phyloP scores from a whole-genome alignment of 2,329 filamentous ascomycete species.

The Exophiala sp. region DNA sequence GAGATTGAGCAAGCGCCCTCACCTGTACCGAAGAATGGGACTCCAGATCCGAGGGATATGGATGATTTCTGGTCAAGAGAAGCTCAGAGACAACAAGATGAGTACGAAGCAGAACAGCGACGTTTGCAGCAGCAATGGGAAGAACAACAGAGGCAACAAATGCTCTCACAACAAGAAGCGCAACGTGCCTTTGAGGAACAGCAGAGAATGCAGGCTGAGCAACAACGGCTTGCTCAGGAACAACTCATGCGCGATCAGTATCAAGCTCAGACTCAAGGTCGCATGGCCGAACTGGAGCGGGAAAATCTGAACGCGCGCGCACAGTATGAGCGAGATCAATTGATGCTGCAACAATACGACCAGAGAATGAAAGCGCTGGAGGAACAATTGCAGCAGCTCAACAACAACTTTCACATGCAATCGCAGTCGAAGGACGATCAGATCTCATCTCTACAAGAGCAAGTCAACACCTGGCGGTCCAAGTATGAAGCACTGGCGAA shows the following conservation, averaged over 20 bases:
- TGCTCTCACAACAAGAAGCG: conserved; percentile 77
- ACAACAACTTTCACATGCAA: conserved; percentile 80
- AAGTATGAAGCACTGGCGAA: conserved; percentile 98
- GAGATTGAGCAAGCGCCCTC: conserved; percentile 69
- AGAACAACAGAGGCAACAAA: conserved; percentile 73
- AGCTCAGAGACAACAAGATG: conserved; percentile 82
- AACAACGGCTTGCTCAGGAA: conserved; percentile 87
- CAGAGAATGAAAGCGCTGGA: conserved; percentile 90
- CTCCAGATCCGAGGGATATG: conserved; percentile 84
- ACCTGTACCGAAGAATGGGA: conserved; percentile 62
- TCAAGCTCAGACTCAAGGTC: conserved; percentile 89
- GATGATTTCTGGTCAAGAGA: conserved; percentile 98
- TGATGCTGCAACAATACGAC: conserved; percentile 96
- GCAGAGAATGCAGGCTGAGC: conserved; percentile 79
- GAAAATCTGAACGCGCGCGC: conserved; percentile 92
- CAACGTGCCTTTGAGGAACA: conserved; percentile 97
- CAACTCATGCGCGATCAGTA: conserved; percentile 84
- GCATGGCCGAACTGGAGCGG: conserved; percentile 89
- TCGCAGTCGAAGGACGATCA: conserved; percentile 89
- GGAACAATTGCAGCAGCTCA: conserved; percentile 76
- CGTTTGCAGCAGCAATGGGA: conserved; percentile 84
- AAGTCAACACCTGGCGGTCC: conserved; percentile 94
- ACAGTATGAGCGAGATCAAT: conserved; percentile 94
- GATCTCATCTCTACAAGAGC: conserved; percentile 86
- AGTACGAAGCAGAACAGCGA: conserved; percentile 91